phyloP scores from a whole-genome alignment of 2,329 filamentous ascomycete species.

The Exophiala calicioides region DNA sequence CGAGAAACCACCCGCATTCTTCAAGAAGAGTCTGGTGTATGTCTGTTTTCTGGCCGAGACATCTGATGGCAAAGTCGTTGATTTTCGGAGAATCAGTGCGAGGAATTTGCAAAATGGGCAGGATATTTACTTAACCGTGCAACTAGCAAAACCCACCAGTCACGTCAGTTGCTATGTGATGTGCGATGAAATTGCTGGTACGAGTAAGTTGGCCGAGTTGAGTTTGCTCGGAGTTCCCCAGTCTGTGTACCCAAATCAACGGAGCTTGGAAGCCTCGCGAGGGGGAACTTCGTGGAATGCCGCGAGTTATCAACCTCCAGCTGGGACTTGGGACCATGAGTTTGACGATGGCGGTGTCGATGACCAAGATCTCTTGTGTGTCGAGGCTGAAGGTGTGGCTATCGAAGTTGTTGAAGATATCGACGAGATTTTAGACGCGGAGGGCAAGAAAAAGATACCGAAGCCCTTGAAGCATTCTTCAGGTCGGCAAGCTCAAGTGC shows the following conservation, averaged over 20 bases:
- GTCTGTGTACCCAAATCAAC: constrained; percentile 44
- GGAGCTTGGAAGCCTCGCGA: constrained; percentile 22
- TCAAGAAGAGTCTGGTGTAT: constrained; percentile 65
- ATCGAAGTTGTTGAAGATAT: constrained; percentile 54
- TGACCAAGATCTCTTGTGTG: constrained; percentile 54
- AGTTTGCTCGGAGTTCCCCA: constrained; percentile 49
- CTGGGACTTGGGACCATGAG: constrained; percentile 42
- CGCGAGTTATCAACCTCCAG: constrained; percentile 13
- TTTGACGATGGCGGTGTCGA: constrained; percentile 57
- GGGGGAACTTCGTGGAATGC: constrained; percentile 15
- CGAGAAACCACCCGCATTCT: constrained; percentile 59
- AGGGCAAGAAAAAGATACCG: constrained; percentile 18
- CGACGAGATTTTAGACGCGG: constrained; percentile 20
- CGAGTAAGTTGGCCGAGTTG: constrained; percentile 55
- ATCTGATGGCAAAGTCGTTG: constrained; percentile 66
- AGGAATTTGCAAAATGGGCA: constrained; percentile 64
- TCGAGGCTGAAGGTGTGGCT: constrained; percentile 48
- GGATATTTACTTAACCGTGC: constrained; percentile 61
- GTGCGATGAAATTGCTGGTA: constrained; percentile 80
- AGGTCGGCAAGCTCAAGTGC: not conserved
- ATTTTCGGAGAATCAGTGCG: constrained; percentile 67
- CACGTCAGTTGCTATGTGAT: constrained; percentile 69
- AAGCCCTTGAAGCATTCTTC: constrained; percentile 28
- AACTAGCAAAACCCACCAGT: constrained; percentile 57
- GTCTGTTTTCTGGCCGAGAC: constrained; percentile 74